Evolutionary conservation across 768 basidiomycete genomes (phyloP).

Genomic region (Tricholomella constricta): DNA sequence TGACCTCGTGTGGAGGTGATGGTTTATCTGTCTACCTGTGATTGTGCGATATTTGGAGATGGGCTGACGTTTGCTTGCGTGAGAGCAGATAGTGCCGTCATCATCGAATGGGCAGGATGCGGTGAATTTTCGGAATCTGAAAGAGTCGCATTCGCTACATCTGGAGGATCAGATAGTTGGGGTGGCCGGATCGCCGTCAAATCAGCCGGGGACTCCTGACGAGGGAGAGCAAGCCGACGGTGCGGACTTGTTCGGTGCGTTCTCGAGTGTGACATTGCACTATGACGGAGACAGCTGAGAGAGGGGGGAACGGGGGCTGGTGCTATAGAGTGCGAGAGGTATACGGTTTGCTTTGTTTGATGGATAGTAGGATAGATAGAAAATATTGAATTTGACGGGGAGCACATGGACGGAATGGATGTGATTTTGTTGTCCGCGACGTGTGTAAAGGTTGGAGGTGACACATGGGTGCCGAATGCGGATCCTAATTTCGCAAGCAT

Average conservation of each 20-base stretch:
- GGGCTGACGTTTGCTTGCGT: constrained; percentile 24
- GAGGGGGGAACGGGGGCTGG: constrained; percentile 6
- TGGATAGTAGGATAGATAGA: neutral
- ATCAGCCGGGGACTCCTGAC: constrained; percentile 38
- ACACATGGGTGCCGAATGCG: constrained; percentile 26
- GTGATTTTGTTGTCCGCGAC: constrained; percentile 24
- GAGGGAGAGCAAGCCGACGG: constrained; percentile 39
- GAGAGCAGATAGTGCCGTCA: constrained; percentile 74
- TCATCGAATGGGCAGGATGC: constrained; percentile 79
- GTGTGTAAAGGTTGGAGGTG: constrained; percentile 18
- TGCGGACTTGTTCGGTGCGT: constrained; percentile 80
- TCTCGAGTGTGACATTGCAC: constrained; percentile 87
- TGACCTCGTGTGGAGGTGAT: constrained; percentile 4
- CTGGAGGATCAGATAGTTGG: constrained; percentile 66
- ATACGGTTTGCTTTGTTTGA: constrained; percentile 10
- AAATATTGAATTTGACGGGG: neutral
- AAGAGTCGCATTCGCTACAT: constrained; percentile 90
- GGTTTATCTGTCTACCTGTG: constrained; percentile 6
- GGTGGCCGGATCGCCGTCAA: constrained; percentile 28
- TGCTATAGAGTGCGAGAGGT: constrained; percentile 7
- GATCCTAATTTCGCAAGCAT: constrained; percentile 23
- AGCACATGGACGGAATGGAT: constrained; percentile 1
- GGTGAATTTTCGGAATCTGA: constrained; percentile 86
- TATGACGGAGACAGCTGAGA: constrained; percentile 69
- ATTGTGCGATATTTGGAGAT: constrained; percentile 8